These are phyloP conservation scores for Leccinum rimulosum DNA, from an alignment of 768 basidiomycete species.

Conservation along the genomic window DNA sequence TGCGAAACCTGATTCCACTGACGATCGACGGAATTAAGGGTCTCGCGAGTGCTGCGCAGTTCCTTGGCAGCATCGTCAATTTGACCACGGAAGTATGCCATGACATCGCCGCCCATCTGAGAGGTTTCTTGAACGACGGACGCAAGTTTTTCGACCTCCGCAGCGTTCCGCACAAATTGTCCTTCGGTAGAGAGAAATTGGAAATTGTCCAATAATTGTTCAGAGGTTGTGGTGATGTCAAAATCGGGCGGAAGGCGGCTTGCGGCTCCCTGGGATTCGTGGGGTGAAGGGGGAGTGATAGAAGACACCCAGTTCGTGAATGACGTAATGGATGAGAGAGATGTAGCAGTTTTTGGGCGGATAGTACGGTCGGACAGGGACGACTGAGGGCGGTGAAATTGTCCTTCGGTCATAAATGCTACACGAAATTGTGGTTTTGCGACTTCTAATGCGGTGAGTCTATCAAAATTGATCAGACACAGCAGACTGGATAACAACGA, in stretches of 20 bases:
- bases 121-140: constrained; percentile 47
- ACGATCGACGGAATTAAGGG: constrained; percentile 42
- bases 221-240: constrained; percentile 43
- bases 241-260: constrained; percentile 39
- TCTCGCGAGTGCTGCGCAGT: constrained; percentile 45
- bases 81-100: constrained; percentile 51
- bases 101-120: constrained; percentile 43
- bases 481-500: neutral
- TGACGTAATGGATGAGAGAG: constrained; percentile 51
- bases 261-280: constrained; percentile 33
- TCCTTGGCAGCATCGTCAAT: constrained; percentile 51
- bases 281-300: constrained; percentile 13
- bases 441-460: constrained; percentile 63
- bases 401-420: constrained; percentile 55
- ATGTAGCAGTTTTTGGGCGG: constrained; percentile 39
- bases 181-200: constrained; percentile 46
- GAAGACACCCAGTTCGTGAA: constrained; percentile 34
- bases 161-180: constrained; percentile 36
- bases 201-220: constrained; percentile 54
- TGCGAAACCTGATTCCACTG: constrained; percentile 44
- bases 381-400: constrained; percentile 47
- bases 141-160: constrained; percentile 43
- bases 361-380: constrained; percentile 56
- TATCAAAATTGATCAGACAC: constrained; percentile 5
- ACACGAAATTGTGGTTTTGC: constrained; percentile 63